A percentile compares a stretch with the other conserved stretches of the same genome.
These are phyloP conservation scores for Diaporthe ilicicola DNA, from an alignment of 2,329 filamentous ascomycete genomes.

Conservation along the genomic window DNA sequence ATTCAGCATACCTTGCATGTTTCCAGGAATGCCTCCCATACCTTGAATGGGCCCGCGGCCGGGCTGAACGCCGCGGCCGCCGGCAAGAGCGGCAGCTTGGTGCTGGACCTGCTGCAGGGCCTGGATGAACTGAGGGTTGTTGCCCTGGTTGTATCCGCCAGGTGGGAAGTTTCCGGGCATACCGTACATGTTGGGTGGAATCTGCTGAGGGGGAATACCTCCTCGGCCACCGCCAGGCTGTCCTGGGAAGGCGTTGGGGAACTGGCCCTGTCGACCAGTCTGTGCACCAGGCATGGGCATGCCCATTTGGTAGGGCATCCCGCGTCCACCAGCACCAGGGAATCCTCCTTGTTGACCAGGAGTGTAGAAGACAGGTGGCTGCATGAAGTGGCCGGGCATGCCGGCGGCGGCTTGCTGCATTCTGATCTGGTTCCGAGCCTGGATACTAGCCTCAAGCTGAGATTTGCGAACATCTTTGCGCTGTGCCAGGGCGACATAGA, in stretches of 20 bases:
- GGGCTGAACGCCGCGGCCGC: constrained; percentile 71
- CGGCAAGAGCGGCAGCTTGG: constrained; percentile 58
- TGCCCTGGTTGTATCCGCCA: constrained; percentile 79
- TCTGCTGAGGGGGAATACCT: constrained; percentile 81
- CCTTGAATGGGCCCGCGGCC: constrained; percentile 78
- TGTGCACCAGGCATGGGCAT: constrained; percentile 77
- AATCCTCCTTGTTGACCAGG: constrained; percentile 80
- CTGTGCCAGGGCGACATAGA: constrained; percentile 97
- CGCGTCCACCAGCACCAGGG: constrained; percentile 68
- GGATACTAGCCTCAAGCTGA: constrained; percentile 98
- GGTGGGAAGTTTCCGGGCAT: constrained; percentile 83
- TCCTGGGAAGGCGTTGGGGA: constrained; percentile 80
- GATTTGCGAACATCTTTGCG: constrained; percentile 99
- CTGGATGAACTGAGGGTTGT: constrained; percentile 80
- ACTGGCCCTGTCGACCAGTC: constrained; percentile 85
- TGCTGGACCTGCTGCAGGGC: constrained; percentile 83
- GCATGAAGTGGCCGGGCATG: constrained; percentile 76
- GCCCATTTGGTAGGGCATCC: constrained; percentile 71
- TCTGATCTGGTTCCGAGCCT: constrained; percentile 97
- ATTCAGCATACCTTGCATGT: constrained; percentile 65
- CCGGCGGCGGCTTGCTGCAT: constrained; percentile 95
- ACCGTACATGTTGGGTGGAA: constrained; percentile 87
- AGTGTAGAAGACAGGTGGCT: constrained; percentile 90
- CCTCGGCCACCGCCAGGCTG: constrained; percentile 85
- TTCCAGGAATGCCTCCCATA: constrained; percentile 68